These are phyloP conservation scores for Glarea lozoyensis DNA, from an alignment of 495 filamentous ascomycete genomes.

Conservation along the genomic window DNA sequence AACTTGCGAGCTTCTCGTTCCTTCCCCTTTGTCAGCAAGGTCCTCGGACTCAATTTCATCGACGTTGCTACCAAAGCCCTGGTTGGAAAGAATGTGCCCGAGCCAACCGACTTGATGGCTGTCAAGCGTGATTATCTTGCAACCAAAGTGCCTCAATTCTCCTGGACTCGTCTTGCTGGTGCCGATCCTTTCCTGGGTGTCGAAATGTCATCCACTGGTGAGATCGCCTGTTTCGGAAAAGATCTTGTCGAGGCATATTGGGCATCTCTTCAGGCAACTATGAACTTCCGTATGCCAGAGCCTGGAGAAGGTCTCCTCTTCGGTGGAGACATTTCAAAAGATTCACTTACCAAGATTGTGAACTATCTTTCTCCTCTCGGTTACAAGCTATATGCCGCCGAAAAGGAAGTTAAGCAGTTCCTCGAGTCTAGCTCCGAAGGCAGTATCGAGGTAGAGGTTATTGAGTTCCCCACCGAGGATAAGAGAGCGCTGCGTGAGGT, in stretches of 20 bases:
- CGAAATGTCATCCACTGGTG: conserved; percentile 94
- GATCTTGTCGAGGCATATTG: conserved; percentile 95
- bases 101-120: conserved; percentile 81
- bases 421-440: conserved; percentile 62
- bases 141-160: conserved; percentile 97
- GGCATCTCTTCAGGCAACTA: conserved; percentile 89
- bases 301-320: conserved; percentile 91
- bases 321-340: conserved; percentile 69
- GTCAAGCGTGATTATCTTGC: conserved; percentile 84
- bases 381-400: conserved; percentile 89
- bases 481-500: conserved; percentile 92
- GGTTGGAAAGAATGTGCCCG: conserved; percentile 75
- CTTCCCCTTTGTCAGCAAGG: conserved; percentile 97
- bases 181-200: conserved; percentile 97
- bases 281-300: conserved; percentile 97
- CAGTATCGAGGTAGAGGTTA: conserved; percentile 69
- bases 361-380: conserved; percentile 79
- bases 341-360: conserved; percentile 61
- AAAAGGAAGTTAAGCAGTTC: conserved; percentile 67
- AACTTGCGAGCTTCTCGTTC: conserved; percentile 96
- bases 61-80: conserved; percentile 93
- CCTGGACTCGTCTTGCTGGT: conserved; percentile 96
- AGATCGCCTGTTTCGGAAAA: conserved; percentile 98
- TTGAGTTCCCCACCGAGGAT: conserved; percentile 94
- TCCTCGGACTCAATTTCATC: conserved; percentile 94